A percentile compares a stretch with the other conserved stretches of the same genome.
Evolutionary conservation across 768 basidiomycete genomes (phyloP).

Genomic region (Melanogaster broomeanus): DNA sequence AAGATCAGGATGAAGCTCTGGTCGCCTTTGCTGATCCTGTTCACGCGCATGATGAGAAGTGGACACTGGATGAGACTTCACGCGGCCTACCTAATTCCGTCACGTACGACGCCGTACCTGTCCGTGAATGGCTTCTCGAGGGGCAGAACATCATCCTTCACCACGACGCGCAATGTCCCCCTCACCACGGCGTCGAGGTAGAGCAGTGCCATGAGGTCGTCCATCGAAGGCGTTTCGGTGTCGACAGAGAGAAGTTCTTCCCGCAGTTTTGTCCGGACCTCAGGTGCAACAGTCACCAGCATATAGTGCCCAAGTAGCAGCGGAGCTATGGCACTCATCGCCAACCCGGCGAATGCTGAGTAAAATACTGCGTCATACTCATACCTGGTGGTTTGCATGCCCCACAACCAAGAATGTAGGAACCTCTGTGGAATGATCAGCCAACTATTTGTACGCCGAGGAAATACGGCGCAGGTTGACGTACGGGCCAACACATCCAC

Average conservation of each 20-base stretch:
- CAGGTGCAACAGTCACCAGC: conserved; percentile 15
- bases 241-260: conserved; percentile 40
- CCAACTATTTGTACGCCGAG: too few species aligned
- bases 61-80: too few species aligned
- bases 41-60: not conserved
- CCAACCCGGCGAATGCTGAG: too few species aligned
- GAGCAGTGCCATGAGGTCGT: conserved; percentile 59
- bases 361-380: too few species aligned
- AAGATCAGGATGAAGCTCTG: conserved; percentile 51
- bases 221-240: conserved; percentile 63
- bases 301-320: too few species aligned
- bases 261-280: too few species aligned
- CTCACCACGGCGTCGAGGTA: conserved; percentile 66
- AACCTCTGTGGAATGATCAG: too few species aligned
- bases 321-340: too few species aligned
- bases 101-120: conserved; percentile 36
- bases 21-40: conserved; percentile 44
- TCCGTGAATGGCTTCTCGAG: conserved; percentile 45
- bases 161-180: conserved; percentile 53
- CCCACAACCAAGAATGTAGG: too few species aligned
- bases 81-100: conserved; percentile 36
- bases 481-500: too few species aligned
- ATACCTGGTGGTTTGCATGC: too few species aligned
- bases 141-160: conserved; percentile 52
- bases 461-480: too few species aligned